Evolutionary conservation across 805 yeast species (phyloP).

Genomic region (Citeromyces matritensis): DNA sequence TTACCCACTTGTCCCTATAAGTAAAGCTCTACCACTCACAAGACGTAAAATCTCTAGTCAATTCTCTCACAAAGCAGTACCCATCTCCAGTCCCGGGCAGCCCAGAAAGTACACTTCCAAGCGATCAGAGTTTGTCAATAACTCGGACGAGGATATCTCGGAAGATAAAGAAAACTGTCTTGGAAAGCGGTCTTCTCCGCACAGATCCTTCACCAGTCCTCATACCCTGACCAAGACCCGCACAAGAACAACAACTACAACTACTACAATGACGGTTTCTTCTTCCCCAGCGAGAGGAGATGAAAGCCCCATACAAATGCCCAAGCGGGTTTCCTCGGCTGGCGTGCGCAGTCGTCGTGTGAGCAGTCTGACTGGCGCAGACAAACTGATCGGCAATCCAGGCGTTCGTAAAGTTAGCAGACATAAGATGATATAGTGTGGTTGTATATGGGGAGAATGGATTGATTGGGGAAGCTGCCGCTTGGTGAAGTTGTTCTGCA

Average conservation of each 20-base stretch:
- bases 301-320: slow-evolving; percentile 1
- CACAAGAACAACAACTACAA: slow-evolving; percentile 2
- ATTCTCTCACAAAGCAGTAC: slow-evolving; percentile 62
- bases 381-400: slow-evolving; percentile 14
- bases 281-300: slow-evolving; percentile 2
- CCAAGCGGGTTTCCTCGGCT: not conserved
- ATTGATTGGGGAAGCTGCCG: too few species aligned
- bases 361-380: slow-evolving; percentile 10
- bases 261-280: slow-evolving; percentile 2
- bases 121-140: too few species aligned
- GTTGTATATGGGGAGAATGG: too few species aligned
- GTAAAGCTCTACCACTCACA: slow-evolving; percentile 64
- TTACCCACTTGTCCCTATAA: slow-evolving; percentile 18
- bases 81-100: slow-evolving; percentile 91
- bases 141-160: too few species aligned
- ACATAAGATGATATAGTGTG: too few species aligned
- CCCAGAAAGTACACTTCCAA: slow-evolving; percentile 69
- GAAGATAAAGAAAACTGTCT: slow-evolving; percentile 1
- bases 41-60: slow-evolving; percentile 56
- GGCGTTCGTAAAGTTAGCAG: slow-evolving; percentile 20
- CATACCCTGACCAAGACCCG: slow-evolving; percentile 2
- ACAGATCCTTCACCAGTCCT: slow-evolving; percentile 2
- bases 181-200: slow-evolving; percentile 1
- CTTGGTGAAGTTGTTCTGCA: too few species aligned
- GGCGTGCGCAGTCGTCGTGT: slow-evolving; percentile 1